Percentiles rank a stretch among this genome's conserved stretches.
Conservation (phyloP, 306 rosid genomes). For the Casuarina glauca region DNA sequence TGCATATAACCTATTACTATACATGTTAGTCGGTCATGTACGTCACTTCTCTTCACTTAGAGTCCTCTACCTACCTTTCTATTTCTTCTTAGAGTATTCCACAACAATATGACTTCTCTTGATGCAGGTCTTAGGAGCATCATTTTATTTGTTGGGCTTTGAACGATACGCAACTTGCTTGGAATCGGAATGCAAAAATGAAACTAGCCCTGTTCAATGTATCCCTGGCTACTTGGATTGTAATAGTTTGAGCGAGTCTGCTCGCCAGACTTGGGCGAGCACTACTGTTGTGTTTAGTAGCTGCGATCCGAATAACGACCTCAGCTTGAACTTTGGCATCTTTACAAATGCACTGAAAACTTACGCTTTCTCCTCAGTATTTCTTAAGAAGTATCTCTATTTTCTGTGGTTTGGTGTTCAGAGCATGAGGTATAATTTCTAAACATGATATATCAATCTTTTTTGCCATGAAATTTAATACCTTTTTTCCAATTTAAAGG, state of each 20-base stretch:
- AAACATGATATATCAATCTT: neutral
- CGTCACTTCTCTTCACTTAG: slow-evolving; percentile 19
- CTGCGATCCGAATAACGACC: slow-evolving; percentile 58
- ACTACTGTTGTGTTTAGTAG: slow-evolving; percentile 56
- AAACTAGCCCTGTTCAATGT: slow-evolving; percentile 52
- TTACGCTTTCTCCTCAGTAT: slow-evolving; percentile 48
- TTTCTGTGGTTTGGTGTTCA: slow-evolving; percentile 98
- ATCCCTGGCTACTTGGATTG: slow-evolving; percentile 63
- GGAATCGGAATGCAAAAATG: slow-evolving; percentile 72
- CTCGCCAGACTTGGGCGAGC: slow-evolving; percentile 56
- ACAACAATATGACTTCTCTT: slow-evolving; percentile 21
- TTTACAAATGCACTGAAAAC: slow-evolving; percentile 57
- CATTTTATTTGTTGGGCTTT: slow-evolving; percentile 80
- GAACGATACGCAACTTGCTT: slow-evolving; percentile 79
- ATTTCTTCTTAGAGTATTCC: slow-evolving; percentile 6
- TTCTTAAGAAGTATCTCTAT: slow-evolving; percentile 75
- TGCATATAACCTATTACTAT: slow-evolving; percentile 85
- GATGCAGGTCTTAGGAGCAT: slow-evolving; percentile 79
- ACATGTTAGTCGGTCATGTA: slow-evolving; percentile 97
- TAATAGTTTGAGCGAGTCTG: slow-evolving; percentile 34
- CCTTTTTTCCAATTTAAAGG: neutral
- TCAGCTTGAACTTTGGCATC: slow-evolving; percentile 61
- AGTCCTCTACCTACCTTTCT: neutral
- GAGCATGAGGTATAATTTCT: slow-evolving; percentile 73
- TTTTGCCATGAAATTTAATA: neutral